phyloP scores from a whole-genome alignment of 345 rosid species.

The Moricandia moricandioides region DNA sequence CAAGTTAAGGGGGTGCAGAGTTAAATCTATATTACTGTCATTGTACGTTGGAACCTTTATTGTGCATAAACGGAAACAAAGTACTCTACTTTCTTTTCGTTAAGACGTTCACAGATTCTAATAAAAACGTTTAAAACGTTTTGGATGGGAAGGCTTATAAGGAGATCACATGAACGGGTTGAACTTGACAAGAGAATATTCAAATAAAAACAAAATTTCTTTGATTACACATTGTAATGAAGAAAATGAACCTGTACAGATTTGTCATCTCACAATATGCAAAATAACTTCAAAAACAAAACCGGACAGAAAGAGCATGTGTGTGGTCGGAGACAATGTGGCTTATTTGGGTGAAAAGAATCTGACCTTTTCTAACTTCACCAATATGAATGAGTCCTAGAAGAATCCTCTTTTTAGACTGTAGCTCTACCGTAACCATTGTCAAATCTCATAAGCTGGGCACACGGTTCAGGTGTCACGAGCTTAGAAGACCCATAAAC shows the following conservation, averaged over 20 bases:
- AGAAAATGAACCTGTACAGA: conserved; percentile 78
- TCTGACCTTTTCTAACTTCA: conserved; percentile 43
- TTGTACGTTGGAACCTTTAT: conserved; percentile 24
- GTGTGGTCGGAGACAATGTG: conserved; percentile 18
- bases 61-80: conserved; percentile 21
- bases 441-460: conserved; percentile 36
- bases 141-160: neutral
- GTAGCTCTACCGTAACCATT: conserved; percentile 44
- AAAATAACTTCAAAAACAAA: conserved; percentile 19
- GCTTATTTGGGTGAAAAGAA: conserved; percentile 14
- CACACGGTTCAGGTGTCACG: conserved; percentile 44
- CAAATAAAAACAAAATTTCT: conserved; percentile 30
- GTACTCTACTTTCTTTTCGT: neutral
- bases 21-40: conserved; percentile 14
- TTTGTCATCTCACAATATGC: conserved; percentile 39
- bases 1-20: conserved; percentile 9
- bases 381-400: conserved; percentile 27
- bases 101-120: neutral
- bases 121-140: neutral
- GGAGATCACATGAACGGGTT: neutral
- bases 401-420: conserved; percentile 56
- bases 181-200: neutral
- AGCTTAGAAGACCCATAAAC: conserved; percentile 41
- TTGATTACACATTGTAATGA: conserved; percentile 67
- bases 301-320: conserved; percentile 1